Conservation (phyloP, 2,329 filamentous ascomycete species). For the Scleromitrula shiraiana region DNA sequence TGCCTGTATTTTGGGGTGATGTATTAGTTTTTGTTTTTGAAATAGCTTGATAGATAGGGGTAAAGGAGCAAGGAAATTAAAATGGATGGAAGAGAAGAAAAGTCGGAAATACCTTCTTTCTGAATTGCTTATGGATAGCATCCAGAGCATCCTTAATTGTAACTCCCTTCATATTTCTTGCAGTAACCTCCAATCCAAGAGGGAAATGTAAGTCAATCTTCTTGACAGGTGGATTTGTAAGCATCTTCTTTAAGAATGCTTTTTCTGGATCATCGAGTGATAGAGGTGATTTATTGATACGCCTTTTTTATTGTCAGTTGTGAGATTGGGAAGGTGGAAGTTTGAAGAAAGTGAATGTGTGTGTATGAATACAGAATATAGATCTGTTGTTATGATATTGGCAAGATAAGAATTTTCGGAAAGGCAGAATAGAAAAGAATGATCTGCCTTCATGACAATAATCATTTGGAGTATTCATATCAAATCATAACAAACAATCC, state of each 20-base stretch:
- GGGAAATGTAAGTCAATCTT: constrained; percentile 92
- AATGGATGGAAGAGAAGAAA: background rate
- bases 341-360: too few species aligned
- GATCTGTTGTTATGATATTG: too few species aligned
- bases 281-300: constrained; percentile 79
- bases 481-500: too few species aligned
- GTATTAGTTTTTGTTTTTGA: constrained; percentile 19
- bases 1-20: constrained; percentile 46
- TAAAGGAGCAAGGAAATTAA: too few species aligned
- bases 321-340: too few species aligned
- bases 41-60: too few species aligned
- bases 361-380: too few species aligned
- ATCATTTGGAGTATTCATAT: background rate
- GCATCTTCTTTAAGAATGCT: constrained; percentile 59
- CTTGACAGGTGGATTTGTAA: constrained; percentile 79
- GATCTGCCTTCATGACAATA: background rate
- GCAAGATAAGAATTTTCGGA: constrained; percentile 9
- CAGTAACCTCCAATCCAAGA: constrained; percentile 77
- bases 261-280: constrained; percentile 75
- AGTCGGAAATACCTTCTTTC: constrained; percentile 67
- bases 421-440: background rate
- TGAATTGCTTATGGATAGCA: constrained; percentile 92
- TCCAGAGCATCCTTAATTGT: constrained; percentile 96
- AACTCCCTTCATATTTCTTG: constrained; percentile 86
- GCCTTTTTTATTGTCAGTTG: constrained; percentile 60